These are phyloP conservation scores for Colletotrichum abscissum DNA, from an alignment of 2,329 filamentous ascomycete species.

Conservation along the genomic window DNA sequence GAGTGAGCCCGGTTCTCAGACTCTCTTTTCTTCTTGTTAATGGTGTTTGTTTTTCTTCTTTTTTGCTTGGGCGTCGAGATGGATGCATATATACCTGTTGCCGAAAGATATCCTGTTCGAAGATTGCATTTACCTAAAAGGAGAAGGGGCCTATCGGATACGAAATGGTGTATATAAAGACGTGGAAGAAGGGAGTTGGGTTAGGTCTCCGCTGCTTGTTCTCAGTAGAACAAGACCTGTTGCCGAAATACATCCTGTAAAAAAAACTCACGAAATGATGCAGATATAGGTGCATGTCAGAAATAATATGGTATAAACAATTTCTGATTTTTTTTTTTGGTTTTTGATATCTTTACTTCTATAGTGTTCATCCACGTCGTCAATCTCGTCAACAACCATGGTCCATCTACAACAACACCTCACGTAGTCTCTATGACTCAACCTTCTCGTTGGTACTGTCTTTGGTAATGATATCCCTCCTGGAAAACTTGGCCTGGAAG, in stretches of 20 bases:
- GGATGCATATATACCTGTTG: slow-evolving; percentile 1
- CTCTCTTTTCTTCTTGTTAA: too few species aligned
- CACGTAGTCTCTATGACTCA: neutral
- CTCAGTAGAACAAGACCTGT: neutral
- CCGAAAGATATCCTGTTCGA: slow-evolving; percentile 20
- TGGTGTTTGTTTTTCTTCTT: too few species aligned
- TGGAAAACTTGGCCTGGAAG: slow-evolving; percentile 59
- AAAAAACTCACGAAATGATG: neutral
- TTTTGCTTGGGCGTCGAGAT: too few species aligned
- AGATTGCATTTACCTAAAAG: neutral
- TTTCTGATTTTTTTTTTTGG: neutral
- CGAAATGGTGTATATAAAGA: neutral
- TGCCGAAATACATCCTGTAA: neutral
- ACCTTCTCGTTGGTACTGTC: slow-evolving; percentile 38
- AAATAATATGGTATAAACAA: neutral
- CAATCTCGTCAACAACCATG: neutral
- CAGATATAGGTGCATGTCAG: neutral
- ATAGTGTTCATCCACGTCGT: slow-evolving; percentile 6
- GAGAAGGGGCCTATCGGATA: neutral
- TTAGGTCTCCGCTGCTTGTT: neutral
- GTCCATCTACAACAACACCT: neutral
- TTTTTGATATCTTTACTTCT: neutral
- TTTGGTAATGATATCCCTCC: slow-evolving; percentile 53
- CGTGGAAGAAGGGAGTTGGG: too few species aligned
- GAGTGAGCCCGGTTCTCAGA: neutral